Conservation (phyloP, 2,329 filamentous ascomycete species). For the Curvularia sp. region DNA sequence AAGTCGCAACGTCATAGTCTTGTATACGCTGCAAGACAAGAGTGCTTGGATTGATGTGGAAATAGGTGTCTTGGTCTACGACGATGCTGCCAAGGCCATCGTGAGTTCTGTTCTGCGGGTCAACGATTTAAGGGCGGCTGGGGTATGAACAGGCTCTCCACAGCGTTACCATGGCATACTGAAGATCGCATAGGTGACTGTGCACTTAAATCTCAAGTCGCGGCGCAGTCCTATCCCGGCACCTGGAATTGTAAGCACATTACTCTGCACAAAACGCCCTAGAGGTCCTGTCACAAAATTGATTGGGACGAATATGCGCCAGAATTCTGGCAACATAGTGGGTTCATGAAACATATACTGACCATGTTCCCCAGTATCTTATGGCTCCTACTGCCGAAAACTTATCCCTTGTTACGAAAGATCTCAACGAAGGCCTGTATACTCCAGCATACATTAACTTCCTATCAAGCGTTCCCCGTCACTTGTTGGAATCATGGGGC, state of each 20-base stretch:
- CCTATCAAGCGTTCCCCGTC: slow-evolving; percentile 87
- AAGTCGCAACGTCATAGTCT: slow-evolving; percentile 5
- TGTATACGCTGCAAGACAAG: not conserved
- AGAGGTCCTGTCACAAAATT: not conserved
- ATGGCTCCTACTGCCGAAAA: slow-evolving; percentile 86
- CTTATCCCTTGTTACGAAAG: slow-evolving; percentile 80
- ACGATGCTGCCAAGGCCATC: slow-evolving; percentile 81
- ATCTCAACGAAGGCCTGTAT: slow-evolving; percentile 87
- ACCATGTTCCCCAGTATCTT: slow-evolving; percentile 85
- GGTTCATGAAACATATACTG: not conserved
- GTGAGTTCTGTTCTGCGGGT: slow-evolving; percentile 96
- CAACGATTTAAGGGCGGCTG: slow-evolving; percentile 89
- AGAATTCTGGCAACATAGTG: not conserved
- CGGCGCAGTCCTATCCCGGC: slow-evolving; percentile 84
- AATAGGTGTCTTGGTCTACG: slow-evolving; percentile 79
- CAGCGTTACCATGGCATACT: slow-evolving; percentile 49
- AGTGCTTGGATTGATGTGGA: slow-evolving; percentile 1
- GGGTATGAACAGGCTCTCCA: slow-evolving; percentile 54
- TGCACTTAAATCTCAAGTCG: slow-evolving; percentile 71
- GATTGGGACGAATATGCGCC: not conserved
- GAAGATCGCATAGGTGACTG: slow-evolving; percentile 68
- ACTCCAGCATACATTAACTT: slow-evolving; percentile 93
- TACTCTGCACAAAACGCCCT: not conserved
- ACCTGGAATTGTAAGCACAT: not conserved
- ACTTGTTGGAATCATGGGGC: slow-evolving; percentile 93